Conservation (phyloP, 441 rosid species). For the Bocquillonia castaneifolia region DNA sequence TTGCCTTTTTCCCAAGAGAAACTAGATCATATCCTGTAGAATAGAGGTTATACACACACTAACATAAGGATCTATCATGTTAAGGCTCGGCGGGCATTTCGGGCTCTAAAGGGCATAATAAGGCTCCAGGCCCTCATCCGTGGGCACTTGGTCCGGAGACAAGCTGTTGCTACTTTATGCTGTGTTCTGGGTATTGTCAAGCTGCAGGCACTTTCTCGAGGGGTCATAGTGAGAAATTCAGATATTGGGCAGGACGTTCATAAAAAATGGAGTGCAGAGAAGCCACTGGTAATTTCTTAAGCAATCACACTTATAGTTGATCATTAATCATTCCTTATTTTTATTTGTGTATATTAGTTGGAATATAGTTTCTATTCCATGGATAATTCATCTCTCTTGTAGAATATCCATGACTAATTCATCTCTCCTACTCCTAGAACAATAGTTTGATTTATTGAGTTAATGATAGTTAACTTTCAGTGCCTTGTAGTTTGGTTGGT, state of each 20-base stretch:
- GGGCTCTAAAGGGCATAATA: conserved; percentile 67
- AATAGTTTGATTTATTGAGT: not conserved
- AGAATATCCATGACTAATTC: not conserved
- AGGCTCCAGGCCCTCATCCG: conserved; percentile 94
- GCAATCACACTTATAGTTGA: conserved; percentile 2
- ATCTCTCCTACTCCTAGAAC: not conserved
- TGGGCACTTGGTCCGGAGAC: conserved; percentile 86
- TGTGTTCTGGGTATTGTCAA: conserved; percentile 84
- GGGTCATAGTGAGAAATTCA: conserved; percentile 51
- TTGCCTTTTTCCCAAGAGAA: not conserved
- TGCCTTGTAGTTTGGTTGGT: not conserved
- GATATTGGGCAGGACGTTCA: conserved; percentile 47
- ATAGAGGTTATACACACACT: conserved; percentile 25
- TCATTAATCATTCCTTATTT: conserved; percentile 3
- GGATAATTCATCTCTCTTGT: not conserved
- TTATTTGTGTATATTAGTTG: conserved; percentile 2
- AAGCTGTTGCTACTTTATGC: conserved; percentile 78
- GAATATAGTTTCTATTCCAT: not conserved
- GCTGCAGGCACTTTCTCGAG: conserved; percentile 84
- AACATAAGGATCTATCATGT: conserved; percentile 28
- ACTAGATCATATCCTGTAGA: not conserved
- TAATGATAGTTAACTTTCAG: not conserved
- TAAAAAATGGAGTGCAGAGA: conserved; percentile 31
- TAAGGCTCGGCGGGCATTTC: conserved; percentile 66
- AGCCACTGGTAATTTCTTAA: conserved; percentile 44